These are phyloP conservation scores for Pseudocercospora musae DNA, from an alignment of 2,329 filamentous ascomycete species.

Conservation along the genomic window DNA sequence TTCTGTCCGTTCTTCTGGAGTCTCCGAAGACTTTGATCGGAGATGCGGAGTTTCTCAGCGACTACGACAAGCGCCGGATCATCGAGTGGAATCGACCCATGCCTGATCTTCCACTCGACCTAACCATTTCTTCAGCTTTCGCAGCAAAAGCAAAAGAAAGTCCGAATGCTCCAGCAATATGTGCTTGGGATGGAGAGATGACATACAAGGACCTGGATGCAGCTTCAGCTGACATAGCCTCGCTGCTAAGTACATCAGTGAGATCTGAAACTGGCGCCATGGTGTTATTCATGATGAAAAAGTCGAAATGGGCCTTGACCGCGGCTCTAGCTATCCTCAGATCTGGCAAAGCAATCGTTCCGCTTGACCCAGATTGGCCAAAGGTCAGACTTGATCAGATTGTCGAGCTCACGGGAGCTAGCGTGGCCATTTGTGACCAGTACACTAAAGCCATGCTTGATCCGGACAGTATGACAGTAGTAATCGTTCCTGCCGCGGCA, in stretches of 20 bases:
- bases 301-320: conserved; percentile 36
- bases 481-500: not conserved
- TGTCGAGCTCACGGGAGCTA: not conserved
- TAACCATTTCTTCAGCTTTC: not conserved
- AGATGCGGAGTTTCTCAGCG: not conserved
- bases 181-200: conserved; percentile 11
- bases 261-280: not conserved
- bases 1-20: not conserved
- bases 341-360: conserved; percentile 33
- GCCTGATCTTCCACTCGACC: not conserved
- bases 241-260: not conserved
- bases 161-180: not conserved
- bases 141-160: not conserved
- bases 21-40: not conserved
- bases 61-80: not conserved
- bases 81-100: not conserved
- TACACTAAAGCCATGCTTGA: not conserved
- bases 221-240: not conserved
- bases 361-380: conserved; percentile 14
- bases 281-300: conserved; percentile 13
- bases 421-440: not conserved
- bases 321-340: conserved; percentile 39
- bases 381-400: not conserved
- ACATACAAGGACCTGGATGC: conserved; percentile 8
- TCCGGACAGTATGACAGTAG: not conserved